Base-by-base conservation (phyloP, 805 yeast species). In the Schwanniomyces occidentalis region DNA sequence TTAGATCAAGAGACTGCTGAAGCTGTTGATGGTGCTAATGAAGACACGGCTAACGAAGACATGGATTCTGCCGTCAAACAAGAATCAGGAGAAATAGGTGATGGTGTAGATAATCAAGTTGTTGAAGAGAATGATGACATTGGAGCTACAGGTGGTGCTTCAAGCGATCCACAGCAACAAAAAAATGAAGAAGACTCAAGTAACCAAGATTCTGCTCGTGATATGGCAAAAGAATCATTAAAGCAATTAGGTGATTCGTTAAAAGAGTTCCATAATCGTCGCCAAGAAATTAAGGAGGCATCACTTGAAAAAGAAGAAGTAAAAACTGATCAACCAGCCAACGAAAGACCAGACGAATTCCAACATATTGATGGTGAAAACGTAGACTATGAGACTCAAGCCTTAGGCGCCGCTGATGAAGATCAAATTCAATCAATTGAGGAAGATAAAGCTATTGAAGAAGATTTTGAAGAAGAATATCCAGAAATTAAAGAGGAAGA, bases 231-330 rank as follows among this genome's bases (percentile, higher is more conserved):
- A 38, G 89, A 88, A 49, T 79, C 95, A 0, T 68, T 91, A 61
- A 85, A 85, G 56, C 89, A 89, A 54, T 71, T 93, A 9, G 98
- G 99, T 34, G 97, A 90, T 59, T 78, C 95, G 1, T 56, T 90
- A 63, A 86, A 91, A 49, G 96, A 90, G 53, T 91, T 85, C 63
- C 95, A 91, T 55, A 84, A 87, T 54, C 83, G 96, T 49, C 80
- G 85, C 44, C 88, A 86, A 56, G 96, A 89, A 48, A 91, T 93
- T 41, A 71, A 81, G 45, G 90, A 86, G 44, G 78, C 85, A 7
- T 61, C 74, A 3, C 42, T 42, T 20, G 60, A 63, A 18, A 62
- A 66, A 21, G 63, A 62, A 16, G 77, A 75, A 33, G 78, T 78
- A 25, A 66, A 73, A 28, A 45, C 41, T 6, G 80, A 80, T 8